Base-by-base conservation (phyloP, 2,329 filamentous ascomycete genomes). In the Sporothrix curviconia region DNA sequence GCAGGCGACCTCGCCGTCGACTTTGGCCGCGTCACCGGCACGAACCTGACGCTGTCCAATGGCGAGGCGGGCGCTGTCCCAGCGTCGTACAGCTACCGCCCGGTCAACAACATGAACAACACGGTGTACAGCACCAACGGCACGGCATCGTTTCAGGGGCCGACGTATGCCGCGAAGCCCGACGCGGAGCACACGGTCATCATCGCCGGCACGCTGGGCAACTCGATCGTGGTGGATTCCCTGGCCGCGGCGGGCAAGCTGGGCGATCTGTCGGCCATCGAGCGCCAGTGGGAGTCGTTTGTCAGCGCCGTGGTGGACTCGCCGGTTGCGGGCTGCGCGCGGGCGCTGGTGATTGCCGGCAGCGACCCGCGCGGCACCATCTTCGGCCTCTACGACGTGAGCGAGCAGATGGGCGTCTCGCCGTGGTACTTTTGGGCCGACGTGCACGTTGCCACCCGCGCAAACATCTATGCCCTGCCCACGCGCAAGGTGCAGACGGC, bases 381-480 rank as follows among this genome's bases (percentile, higher is more conserved):
- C 56, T 90, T 80, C 64, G 86, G 86, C 11, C 72, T 87, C 19
- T 90, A 90, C 70, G 84, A 86, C 62, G 69, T 89, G 49, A 86
- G 83, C 22, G 85, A 89, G 69, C 85, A 89, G 67, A 88, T 89
- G 58, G 86, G 86, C 25, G 84, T 89, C 12, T 86, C 82, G 32
- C 85, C 84, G 42, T 87, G 83, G 82, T 80, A 87, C 69, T 87
- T 78, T 73, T 87, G 81, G 76, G 83, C 84, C 6, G 85, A 87
- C 66, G 80, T 84, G 1, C 76, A 82, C 1, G 66, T 77, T 1
- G 75, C 77, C 54, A 71, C 75, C 24, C 24, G 30, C 61, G 67
- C 73, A 22, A 72, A 75, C 7, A 79, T 88, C 55, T 86, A 79
- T 61, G 79, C 80, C 5, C 67, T 82, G 12, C 69, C 77, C 15